Base-by-base conservation (phyloP, 139 green algal genomes). In the Edaphochlamys debaryana region DNA sequence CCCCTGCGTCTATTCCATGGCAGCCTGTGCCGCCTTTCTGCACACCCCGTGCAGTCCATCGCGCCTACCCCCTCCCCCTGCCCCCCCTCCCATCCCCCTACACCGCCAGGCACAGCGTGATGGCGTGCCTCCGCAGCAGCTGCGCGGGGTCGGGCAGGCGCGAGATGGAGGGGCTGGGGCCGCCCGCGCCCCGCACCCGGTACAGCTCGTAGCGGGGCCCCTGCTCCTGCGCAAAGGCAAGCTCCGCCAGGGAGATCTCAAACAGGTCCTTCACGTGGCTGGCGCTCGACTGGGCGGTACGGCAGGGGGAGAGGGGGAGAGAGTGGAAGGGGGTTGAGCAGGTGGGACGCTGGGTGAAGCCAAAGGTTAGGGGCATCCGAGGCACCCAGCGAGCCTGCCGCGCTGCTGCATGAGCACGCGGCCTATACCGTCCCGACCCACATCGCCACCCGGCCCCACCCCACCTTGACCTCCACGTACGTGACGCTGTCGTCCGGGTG, bases 391-490 rank as follows among this genome's bases (percentile, higher is more conserved):
- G n/a, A n/a, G n/a, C n/a, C n/a, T n/a, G n/a, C n/a, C n/a, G n/a
- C n/a, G n/a, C n/a, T n/a, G n/a, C n/a, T n/a, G n/a, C n/a, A n/a
- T n/a, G n/a, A n/a, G n/a, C n/a, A n/a, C n/a, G n/a, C n/a, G n/a
- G n/a, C n/a, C n/a, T n/a, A n/a, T n/a, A n/a, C n/a, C n/a, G n/a
- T n/a, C n/a, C n/a, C n/a, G n/a, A n/a, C n/a, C n/a, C n/a, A n/a
- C n/a, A n/a, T n/a, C n/a, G n/a, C n/a, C n/a, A n/a, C n/a, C n/a
- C n/a, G n/a, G n/a, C n/a, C n/a, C n/a, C n/a, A 27, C 9, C 73
- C 30, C 66, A 81, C 74, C 76, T 82, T 88, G 68, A 88, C 84
- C 60, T 88, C 84, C 29, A 88, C 58, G 34, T 85, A 88, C 37
- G 78, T 84, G 0, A 69, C 48, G 78, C 36, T 84, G 7, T 84